Conservation (phyloP, 2,329 filamentous ascomycete genomes). For the Verticillium tricorpus region DNA sequence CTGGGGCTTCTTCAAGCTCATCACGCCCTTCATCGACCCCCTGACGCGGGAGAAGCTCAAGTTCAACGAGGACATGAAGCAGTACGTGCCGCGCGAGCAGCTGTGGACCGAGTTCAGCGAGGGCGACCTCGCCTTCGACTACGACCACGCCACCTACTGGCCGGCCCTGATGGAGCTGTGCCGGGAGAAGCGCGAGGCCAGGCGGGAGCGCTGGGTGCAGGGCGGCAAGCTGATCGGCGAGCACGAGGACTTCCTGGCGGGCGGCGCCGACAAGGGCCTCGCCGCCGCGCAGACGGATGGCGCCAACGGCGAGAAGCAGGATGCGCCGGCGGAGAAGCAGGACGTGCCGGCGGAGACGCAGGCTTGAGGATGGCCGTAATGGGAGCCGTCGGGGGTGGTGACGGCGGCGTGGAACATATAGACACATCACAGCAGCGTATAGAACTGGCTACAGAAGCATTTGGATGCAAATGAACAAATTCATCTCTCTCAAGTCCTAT, state of each 20-base stretch:
- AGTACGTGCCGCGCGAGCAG: slow-evolving; percentile 77
- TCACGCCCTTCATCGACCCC: slow-evolving; percentile 95
- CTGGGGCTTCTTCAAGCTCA: slow-evolving; percentile 90
- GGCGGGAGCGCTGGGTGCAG: slow-evolving; percentile 68
- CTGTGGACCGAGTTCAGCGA: slow-evolving; percentile 72
- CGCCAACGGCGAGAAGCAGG: not conserved
- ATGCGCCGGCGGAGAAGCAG: not conserved
- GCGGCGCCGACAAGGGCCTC: slow-evolving; percentile 28
- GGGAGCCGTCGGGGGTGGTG: no score
- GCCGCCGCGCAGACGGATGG: no score
- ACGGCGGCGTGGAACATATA: not conserved
- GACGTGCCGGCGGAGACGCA: no score
- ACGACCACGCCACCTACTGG: slow-evolving; percentile 88
- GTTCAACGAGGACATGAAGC: slow-evolving; percentile 87
- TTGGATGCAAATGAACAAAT: not conserved
- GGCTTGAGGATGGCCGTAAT: not conserved
- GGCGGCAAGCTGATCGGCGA: slow-evolving; percentile 82
- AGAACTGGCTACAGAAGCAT: not conserved
- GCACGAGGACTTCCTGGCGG: slow-evolving; percentile 80
- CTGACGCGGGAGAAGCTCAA: slow-evolving; percentile 91
- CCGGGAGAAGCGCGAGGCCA: slow-evolving; percentile 57
- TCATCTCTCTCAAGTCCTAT: not conserved
- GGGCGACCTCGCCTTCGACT: slow-evolving; percentile 82
- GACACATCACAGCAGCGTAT: not conserved
- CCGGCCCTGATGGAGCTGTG: slow-evolving; percentile 73